Base-by-base conservation (phyloP, 371 early-diverging fungal species). In the Astathelohania contejeani region DNA sequence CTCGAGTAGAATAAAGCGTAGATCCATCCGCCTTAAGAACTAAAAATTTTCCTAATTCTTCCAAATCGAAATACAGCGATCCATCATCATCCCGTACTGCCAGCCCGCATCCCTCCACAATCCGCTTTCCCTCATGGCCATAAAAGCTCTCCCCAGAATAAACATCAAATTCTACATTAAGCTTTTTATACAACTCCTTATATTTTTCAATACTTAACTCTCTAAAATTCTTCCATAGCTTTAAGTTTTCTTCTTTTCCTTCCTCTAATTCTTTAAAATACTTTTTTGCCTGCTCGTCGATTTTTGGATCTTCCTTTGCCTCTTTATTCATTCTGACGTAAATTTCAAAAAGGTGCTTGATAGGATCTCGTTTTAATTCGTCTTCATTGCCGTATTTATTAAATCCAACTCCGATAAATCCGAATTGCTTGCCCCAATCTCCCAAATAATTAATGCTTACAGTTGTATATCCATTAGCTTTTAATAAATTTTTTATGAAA, bases 341-440 rank as follows among this genome's bases (percentile, higher is more conserved):
- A 1, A 97, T 83, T 27, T 93, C 81, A 63, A 81, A 91, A 48
- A 97, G 73, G 68, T 95, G 91, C 47, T 80, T 80, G 51, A 94
- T 88, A 0, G 94, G 88, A 73, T 95, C 86, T 28, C 76, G 76
- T 46, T 76, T 57, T 16, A 95, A 74, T 70, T 79, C 66, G 46
- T 79, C 78, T 63, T 87, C 83, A 58, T 77, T 74, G 19, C 91
- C 91, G 66, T 81, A 84, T 59, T 81, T 80, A 47, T 81, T 75
- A 69, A 78, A 94, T 16, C 93, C 97, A 32, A 94, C 79, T 10
- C 92, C 90, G 60, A 97, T 76, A 49, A 96, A 75, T 26, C 82
- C 98, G 75, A 90, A 96, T 73, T 96, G 97, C 69, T 94, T 98
- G 46, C 99, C 99, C 99, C 99, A 98, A 75, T 98, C 97, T 32